Evolutionary conservation across 768 basidiomycete genomes (phyloP), one percentile per base, ranked within the genome.

Genomic region (Agaricus sinodeliciosus): DNA sequence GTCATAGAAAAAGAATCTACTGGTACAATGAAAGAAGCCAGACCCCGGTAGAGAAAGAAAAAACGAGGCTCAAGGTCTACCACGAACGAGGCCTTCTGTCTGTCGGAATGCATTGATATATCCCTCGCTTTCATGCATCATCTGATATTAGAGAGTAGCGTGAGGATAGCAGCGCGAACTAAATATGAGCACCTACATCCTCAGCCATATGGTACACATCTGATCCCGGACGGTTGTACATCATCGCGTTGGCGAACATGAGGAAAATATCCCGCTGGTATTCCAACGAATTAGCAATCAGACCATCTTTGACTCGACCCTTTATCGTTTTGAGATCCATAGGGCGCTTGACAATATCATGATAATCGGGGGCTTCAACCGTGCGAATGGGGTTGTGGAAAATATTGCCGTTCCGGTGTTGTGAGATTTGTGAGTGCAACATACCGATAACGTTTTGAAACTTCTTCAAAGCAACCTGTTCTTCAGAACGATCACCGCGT

Each of bases 241-340:
- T 92, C 82, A 95, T 86, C 4, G 95, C 90, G 66, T 98, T 97
- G 7, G 92, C 89, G 67, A 96, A 95, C 87, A 97, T 95, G 57
- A 96, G 74, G 63, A 82, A 86, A 9, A 94, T 80, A 60, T 96
- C 95, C 57, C 92, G 76, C 63, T 94, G 88, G 61, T 87, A 96
- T 63, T 97, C 93, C 28, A 86, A 75, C 1, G 90, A 88, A 58
- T 80, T 91, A 3, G 78, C 72, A 43, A 96, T 92, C 2, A 79
- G 57, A 0, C 92, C 92, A 60, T 94, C 91, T 60, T 87, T 89
- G 53, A 95, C 82, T 57, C 78, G 80, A n/a, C 72, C 72, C 66
- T 92, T 91, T 64, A 98, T 89, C 0, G 89, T 94, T 68, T 94
- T 95, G 51, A 98, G 77, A 66, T 97, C 94, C 82, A 94, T 94